Evolutionary conservation across 192 early-diverging fungal genomes (phyloP).

Genomic region (Phlyctochytrium bullatum): DNA sequence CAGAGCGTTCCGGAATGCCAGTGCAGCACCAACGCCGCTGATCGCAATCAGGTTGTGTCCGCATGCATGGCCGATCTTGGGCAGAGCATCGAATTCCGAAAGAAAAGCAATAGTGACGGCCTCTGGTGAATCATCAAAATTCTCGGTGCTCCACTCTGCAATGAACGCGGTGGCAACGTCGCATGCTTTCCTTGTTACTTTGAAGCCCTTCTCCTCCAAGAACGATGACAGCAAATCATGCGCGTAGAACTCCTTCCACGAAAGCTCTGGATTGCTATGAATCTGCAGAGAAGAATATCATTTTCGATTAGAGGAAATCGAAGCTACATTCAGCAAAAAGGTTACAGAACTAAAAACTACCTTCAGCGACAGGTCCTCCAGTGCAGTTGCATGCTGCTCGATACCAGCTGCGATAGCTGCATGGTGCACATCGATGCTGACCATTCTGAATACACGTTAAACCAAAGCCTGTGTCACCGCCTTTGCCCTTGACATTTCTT

Average conservation of each 20-base stretch:
- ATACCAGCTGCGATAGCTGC: too few species aligned
- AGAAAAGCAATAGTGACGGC: conserved; percentile 53
- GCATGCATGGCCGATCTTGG: conserved; percentile 51
- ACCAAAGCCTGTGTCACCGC: too few species aligned
- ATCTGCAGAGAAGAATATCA: conserved; percentile 37
- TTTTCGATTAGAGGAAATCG: too few species aligned
- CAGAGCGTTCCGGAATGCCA: conserved; percentile 45
- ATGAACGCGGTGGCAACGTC: conserved; percentile 74
- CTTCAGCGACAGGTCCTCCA: too few species aligned
- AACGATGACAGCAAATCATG: conserved; percentile 62
- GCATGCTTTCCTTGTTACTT: conserved; percentile 54
- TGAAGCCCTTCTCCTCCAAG: conserved; percentile 62
- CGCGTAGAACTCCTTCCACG: conserved; percentile 40
- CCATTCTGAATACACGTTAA: too few species aligned
- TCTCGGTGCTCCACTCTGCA: conserved; percentile 54
- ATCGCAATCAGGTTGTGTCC: conserved; percentile 74
- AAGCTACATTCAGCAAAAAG: too few species aligned
- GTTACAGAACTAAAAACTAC: too few species aligned
- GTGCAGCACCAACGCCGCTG: conserved; percentile 58
- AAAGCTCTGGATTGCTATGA: conserved; percentile 34
- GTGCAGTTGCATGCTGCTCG: too few species aligned
- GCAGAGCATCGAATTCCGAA: conserved; percentile 65
- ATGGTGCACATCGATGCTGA: too few species aligned
- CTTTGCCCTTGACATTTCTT: too few species aligned
- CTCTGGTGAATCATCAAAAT: conserved; percentile 15